These are phyloP conservation scores for Puccinellia tenuiflora DNA, from an alignment of 176 grass and related monocot species.

Conservation along the genomic window DNA sequence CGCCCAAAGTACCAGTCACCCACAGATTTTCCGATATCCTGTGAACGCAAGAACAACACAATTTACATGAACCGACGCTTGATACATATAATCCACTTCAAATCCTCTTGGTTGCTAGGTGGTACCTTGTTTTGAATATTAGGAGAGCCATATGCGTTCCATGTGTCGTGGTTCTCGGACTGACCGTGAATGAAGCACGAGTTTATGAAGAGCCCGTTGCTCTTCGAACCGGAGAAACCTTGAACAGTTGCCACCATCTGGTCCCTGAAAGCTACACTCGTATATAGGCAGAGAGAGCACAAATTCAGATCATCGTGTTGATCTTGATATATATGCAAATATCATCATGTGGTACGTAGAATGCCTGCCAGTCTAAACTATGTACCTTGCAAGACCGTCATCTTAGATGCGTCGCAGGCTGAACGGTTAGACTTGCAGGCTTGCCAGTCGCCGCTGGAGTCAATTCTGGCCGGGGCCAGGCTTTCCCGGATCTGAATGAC, in stretches of 20 bases:
- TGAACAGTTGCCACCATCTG: conserved; percentile 53
- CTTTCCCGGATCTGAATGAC: conserved; percentile 56
- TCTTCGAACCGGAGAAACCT: conserved; percentile 30
- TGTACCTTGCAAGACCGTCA: conserved; percentile 73
- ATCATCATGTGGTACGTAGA: background rate
- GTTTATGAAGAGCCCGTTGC: conserved; percentile 75
- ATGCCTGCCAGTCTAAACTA: background rate
- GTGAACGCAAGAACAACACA: background rate
- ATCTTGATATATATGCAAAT: background rate
- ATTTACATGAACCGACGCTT: background rate
- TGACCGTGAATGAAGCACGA: conserved; percentile 92
- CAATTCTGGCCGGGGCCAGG: conserved; percentile 43
- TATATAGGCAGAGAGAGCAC: background rate
- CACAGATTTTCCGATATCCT: conserved; percentile 71
- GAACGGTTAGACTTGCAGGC: conserved; percentile 60
- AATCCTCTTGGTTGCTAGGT: background rate
- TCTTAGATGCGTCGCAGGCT: conserved; percentile 47
- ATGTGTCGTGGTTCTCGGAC: conserved; percentile 37
- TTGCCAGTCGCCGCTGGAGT: conserved; percentile 47
- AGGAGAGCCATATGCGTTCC: conserved; percentile 46
- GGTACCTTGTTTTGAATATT: conserved; percentile 49
- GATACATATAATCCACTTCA: background rate
- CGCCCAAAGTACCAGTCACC: conserved; percentile 87
- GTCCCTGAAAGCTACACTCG: conserved; percentile 56
- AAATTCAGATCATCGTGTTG: background rate